These are phyloP conservation scores for Solanum ahanhuiri DNA, from an alignment of 257 asterid genomes.

Conservation along the genomic window DNA sequence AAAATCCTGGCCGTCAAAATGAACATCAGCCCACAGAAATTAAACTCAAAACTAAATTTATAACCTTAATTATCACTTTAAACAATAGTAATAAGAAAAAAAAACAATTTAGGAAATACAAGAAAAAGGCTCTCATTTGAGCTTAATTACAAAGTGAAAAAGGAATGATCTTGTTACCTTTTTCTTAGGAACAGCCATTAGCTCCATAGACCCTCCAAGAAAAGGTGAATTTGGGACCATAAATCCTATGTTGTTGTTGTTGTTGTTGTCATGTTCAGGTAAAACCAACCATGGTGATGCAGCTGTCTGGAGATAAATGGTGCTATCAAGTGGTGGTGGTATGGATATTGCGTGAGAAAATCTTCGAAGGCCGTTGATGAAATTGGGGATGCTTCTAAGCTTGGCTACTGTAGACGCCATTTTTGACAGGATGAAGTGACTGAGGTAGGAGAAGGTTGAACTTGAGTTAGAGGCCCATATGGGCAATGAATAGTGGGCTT, in stretches of 20 bases:
- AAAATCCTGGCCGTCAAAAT: too few relatives aligned
- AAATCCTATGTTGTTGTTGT: slow-evolving; percentile 4
- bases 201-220: slow-evolving; percentile 48
- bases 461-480: background rate
- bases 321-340: slow-evolving; percentile 34
- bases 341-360: slow-evolving; percentile 36
- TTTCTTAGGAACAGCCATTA: slow-evolving; percentile 84
- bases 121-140: background rate
- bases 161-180: slow-evolving; percentile 28
- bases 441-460: background rate
- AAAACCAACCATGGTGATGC: slow-evolving; percentile 36
- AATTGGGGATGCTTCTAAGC: slow-evolving; percentile 17
- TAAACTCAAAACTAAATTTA: too few relatives aligned
- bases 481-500: background rate
- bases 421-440: background rate
- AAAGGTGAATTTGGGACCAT: slow-evolving; percentile 22
- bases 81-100: background rate
- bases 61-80: background rate
- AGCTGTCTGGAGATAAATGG: slow-evolving; percentile 11
- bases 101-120: background rate
- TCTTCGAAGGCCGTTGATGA: slow-evolving; percentile 27
- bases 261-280: slow-evolving; percentile 32
- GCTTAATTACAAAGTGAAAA: background rate
- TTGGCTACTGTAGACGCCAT: slow-evolving; percentile 19
- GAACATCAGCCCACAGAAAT: too few relatives aligned